Evolutionary conservation across 2,329 filamentous ascomycete species (phyloP).

Genomic region (Cladophialophora immunda): DNA sequence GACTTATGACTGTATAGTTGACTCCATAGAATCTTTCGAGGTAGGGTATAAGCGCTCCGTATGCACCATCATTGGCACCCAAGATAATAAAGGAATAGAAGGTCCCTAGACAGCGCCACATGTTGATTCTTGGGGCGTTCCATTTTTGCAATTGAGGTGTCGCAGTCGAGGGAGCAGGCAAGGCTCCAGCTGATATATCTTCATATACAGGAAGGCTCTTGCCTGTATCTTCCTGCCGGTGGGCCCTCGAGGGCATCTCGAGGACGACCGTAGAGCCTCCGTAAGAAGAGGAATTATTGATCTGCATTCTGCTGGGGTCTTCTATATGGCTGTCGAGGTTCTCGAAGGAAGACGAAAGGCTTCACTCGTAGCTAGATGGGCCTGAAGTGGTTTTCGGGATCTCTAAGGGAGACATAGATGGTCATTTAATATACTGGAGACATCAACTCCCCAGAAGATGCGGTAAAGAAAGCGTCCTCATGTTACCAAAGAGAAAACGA

Average conservation of each 20-base stretch:
- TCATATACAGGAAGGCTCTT: slow-evolving; percentile 17
- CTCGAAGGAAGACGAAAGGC: neutral
- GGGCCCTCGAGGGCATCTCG: slow-evolving; percentile 23
- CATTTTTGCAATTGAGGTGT: slow-evolving; percentile 62
- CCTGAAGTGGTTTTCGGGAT: neutral
- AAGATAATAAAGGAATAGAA: slow-evolving; percentile 66
- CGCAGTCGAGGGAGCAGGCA: slow-evolving; percentile 58
- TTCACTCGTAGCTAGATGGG: neutral
- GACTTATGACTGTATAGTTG: slow-evolving; percentile 56
- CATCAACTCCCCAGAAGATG: neutral
- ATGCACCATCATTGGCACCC: slow-evolving; percentile 65
- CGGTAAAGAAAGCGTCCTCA: slow-evolving; percentile 3
- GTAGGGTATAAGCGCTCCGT: slow-evolving; percentile 58
- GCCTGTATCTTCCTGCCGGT: neutral
- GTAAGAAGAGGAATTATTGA: slow-evolving; percentile 18
- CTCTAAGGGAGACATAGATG: neutral
- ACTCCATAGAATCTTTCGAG: slow-evolving; percentile 55
- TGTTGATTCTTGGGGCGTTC: slow-evolving; percentile 69
- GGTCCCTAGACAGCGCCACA: slow-evolving; percentile 67
- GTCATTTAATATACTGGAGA: neutral
- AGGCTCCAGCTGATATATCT: slow-evolving; percentile 31
- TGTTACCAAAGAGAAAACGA: neutral
- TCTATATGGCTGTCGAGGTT: neutral
- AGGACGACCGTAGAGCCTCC: slow-evolving; percentile 29
- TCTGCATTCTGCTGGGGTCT: slow-evolving; percentile 7